Conservation (phyloP, 139 green algal genomes). For the Ulvella scutata region DNA sequence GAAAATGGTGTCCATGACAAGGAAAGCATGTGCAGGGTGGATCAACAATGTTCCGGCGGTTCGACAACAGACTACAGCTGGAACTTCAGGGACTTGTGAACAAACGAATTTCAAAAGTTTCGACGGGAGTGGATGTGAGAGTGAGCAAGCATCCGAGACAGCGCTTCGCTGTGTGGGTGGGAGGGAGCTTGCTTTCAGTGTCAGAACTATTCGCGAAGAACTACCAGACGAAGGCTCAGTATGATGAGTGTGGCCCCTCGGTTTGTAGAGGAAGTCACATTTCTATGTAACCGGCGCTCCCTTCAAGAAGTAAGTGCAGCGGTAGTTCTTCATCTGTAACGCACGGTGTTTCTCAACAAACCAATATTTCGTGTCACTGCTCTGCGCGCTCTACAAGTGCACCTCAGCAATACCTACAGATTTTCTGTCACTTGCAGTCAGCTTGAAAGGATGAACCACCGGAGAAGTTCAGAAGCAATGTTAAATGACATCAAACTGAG, state of each 20-base stretch:
- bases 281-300: too few relatives aligned
- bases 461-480: too few relatives aligned
- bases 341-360: too few relatives aligned
- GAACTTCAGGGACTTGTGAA: slow-evolving; percentile 43
- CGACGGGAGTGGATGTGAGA: slow-evolving; percentile 17
- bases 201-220: slow-evolving; percentile 24
- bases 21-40: slow-evolving; percentile 27
- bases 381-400: too few relatives aligned
- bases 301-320: too few relatives aligned
- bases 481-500: too few relatives aligned
- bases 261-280: neutral
- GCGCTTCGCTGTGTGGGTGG: slow-evolving; percentile 60
- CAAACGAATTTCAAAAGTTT: slow-evolving; percentile 6
- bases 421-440: too few relatives aligned
- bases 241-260: slow-evolving; percentile 44
- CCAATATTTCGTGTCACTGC: too few relatives aligned
- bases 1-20: neutral
- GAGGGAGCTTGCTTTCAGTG: slow-evolving; percentile 46
- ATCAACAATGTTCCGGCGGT: slow-evolving; percentile 60
- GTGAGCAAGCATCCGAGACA: slow-evolving; percentile 54
- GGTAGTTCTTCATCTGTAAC: too few relatives aligned
- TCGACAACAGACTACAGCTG: slow-evolving; percentile 41
- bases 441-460: too few relatives aligned
- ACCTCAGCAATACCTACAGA: too few relatives aligned
- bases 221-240: slow-evolving; percentile 35